phyloP scores from a whole-genome alignment of 805 yeast genomes.

The Hanseniaspora vineae region DNA sequence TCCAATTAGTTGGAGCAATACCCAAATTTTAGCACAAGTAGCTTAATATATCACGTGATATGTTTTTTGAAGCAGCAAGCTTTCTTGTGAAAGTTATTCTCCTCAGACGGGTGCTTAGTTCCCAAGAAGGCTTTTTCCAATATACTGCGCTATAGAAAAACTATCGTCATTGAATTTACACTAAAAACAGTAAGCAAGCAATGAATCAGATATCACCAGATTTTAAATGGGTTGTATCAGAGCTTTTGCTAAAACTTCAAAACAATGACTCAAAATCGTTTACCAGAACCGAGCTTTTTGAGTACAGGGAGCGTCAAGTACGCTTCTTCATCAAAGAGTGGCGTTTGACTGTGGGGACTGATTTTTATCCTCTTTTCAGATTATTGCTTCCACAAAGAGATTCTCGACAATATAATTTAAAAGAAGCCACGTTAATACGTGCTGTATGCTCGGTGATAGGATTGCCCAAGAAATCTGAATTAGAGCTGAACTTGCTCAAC shows the following conservation, averaged over 20 bases:
- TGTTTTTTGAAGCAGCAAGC: too few species aligned
- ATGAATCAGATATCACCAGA: constrained; percentile 18
- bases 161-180: not conserved
- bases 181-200: not conserved
- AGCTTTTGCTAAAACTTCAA: constrained; percentile 20
- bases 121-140: too few species aligned
- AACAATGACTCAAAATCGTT: constrained; percentile 9
- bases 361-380: constrained; percentile 56
- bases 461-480: constrained; percentile 48
- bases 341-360: constrained; percentile 41
- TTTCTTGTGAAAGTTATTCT: too few species aligned
- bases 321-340: constrained; percentile 34
- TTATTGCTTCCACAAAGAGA: constrained; percentile 55
- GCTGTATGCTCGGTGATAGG: constrained; percentile 38
- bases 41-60: too few species aligned
- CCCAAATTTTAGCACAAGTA: too few species aligned
- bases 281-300: constrained; percentile 10
- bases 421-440: constrained; percentile 47
- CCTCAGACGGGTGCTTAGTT: too few species aligned
- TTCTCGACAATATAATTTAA: constrained; percentile 44
- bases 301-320: constrained; percentile 15
- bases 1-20: too few species aligned
- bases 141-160: too few species aligned
- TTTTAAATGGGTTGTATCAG: constrained; percentile 26
- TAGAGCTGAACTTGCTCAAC: constrained; percentile 35